Conservation (phyloP, 345 rosid species). For the Abelmoschus esculentus region DNA sequence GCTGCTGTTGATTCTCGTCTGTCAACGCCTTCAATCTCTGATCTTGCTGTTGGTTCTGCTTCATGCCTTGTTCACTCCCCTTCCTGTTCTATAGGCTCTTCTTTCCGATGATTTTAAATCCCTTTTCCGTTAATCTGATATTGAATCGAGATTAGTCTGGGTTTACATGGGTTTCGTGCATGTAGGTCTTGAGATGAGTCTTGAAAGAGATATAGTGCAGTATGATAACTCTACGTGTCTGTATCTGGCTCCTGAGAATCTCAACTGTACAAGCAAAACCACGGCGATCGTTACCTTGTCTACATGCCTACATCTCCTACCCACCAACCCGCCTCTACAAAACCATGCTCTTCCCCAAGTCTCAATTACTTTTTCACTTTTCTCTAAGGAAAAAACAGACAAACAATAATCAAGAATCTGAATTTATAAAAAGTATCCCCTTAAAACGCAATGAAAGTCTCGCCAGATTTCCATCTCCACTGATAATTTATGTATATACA, state of each 20-base stretch:
- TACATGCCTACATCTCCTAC: not conserved
- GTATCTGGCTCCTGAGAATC: not conserved
- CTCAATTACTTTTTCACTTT: not conserved
- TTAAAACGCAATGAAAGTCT: not conserved
- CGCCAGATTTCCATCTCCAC: not conserved
- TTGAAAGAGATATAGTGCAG: not conserved
- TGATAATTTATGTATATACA: not conserved
- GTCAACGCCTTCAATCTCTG: no score
- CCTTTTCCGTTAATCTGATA: not conserved
- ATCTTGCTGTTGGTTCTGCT: no score
- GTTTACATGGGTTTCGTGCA: not conserved
- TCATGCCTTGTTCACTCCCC: no score
- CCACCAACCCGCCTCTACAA: not conserved
- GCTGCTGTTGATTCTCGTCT: no score
- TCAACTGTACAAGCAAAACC: slow-evolving; percentile 1
- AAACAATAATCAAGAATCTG: not conserved
- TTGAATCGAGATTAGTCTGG: not conserved
- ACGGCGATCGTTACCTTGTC: not conserved
- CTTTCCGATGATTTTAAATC: no score
- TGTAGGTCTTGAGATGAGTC: slow-evolving; percentile 16
- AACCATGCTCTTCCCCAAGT: not conserved
- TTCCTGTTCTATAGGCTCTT: no score
- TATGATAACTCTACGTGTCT: slow-evolving; percentile 3
- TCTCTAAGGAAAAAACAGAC: not conserved
- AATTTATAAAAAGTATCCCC: not conserved